Evolutionary conservation across 805 yeast genomes (phyloP), one percentile per base, ranked within the genome.

Genomic region (Candida patagonica): DNA sequence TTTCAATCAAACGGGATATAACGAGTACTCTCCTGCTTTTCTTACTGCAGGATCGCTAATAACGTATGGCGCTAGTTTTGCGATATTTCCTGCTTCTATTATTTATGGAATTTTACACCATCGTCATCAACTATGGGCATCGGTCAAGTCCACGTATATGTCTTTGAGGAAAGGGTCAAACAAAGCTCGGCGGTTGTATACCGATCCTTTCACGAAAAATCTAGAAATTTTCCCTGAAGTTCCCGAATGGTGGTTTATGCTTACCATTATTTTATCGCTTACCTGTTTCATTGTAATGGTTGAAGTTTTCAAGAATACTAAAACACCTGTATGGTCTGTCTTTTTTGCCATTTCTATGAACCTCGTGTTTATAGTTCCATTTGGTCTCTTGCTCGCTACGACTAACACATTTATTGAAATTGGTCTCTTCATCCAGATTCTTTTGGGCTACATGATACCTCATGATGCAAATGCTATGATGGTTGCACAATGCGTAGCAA

Each of bases 191-290:
- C 54, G 61, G 19, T 38, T 42, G 21, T 33, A 47, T 23, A 21
- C 36, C 43, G 56, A 52, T 33, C 37, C 48, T 20, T 47, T 45
- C 41, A 36, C 43, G 16, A 31, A 41, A n/a, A 62, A 74, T 49
- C 74, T 73, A 75, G 52, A 47, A 30, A 61, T 57, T 38, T 79
- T 80, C 56, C 68, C 68, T 26, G 86, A 80, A 47, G 85, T 78
- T 16, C 94, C 94, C 1, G 81, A 76, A 46, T 76, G 79, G 78
- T 78, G 86, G 84, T 80, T 70, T 30, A 41, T 73, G n/a, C 45
- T 63, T 10, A 62, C 78, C 21, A 61, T 76, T 5, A 47, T 65
- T 2, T 57, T 70, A 30, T 55, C 69, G 57, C 67, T 55, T 20
- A 60, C 61, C 1, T 61, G 75, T 42, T 65, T 68, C 54, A 72